These are phyloP conservation scores for Argentina anserina DNA, from an alignment of 306 rosid species.

Conservation along the genomic window DNA sequence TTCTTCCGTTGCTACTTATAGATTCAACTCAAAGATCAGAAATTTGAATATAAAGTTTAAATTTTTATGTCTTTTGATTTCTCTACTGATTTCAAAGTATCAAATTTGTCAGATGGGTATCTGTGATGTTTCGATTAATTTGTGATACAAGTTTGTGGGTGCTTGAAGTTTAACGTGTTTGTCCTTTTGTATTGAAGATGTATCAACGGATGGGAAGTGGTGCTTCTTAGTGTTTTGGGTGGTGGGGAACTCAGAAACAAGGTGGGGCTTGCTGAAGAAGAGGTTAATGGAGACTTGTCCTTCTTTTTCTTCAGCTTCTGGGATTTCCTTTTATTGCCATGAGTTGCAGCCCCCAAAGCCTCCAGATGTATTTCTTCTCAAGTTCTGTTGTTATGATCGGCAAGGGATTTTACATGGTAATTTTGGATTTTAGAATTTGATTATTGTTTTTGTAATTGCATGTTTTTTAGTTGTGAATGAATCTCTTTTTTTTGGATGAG, in stretches of 20 bases:
- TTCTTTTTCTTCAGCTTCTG: constrained; percentile 82
- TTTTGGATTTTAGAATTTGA: not conserved
- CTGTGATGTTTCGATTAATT: constrained; percentile 3
- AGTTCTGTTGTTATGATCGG: constrained; percentile 65
- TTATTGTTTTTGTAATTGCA: not conserved
- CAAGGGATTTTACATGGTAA: constrained; percentile 89
- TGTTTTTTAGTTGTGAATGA: constrained; percentile 1
- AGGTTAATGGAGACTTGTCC: constrained; percentile 84
- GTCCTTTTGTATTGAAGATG: constrained; percentile 45
- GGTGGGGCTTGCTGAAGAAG: constrained; percentile 80
- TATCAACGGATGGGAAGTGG: constrained; percentile 97
- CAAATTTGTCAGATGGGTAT: not conserved
- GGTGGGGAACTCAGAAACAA: constrained; percentile 59
- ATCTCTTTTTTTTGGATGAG: not conserved
- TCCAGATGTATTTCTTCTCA: constrained; percentile 78
- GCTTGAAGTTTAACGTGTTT: constrained; percentile 8
- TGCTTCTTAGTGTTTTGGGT: constrained; percentile 93
- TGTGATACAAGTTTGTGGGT: constrained; percentile 13
- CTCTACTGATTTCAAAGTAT: not conserved
- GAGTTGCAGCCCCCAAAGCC: constrained; percentile 67
- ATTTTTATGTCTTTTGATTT: not conserved
- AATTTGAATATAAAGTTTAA: constrained; percentile 1
- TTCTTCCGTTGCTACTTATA: not conserved
- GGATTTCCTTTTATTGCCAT: constrained; percentile 54
- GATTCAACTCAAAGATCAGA: not conserved